Percentiles rank a stretch among this genome's conserved stretches.
These are phyloP conservation scores for Cladorrhinum samala DNA, from an alignment of 495 filamentous ascomycete species.

Conservation along the genomic window DNA sequence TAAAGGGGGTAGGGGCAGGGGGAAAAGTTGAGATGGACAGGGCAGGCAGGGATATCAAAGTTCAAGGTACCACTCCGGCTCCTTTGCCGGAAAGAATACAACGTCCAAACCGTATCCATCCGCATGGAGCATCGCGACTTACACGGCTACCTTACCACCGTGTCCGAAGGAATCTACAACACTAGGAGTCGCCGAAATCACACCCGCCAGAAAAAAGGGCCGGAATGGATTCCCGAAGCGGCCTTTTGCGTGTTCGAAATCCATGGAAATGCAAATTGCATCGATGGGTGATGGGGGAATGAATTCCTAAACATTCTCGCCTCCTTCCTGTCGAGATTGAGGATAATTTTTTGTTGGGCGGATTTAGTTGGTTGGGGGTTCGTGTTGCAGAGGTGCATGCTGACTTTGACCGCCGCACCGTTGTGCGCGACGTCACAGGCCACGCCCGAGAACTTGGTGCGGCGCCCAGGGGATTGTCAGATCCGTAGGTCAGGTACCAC, in stretches of 20 bases:
- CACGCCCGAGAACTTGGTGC: background rate
- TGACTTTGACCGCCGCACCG: constrained; percentile 3
- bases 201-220: constrained; percentile 6
- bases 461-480: background rate
- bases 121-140: constrained; percentile 3
- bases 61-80: background rate
- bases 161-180: background rate
- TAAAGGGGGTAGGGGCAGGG: background rate
- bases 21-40: background rate
- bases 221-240: constrained; percentile 9
- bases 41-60: background rate
- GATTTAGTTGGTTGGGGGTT: background rate
- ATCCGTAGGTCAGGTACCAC: background rate
- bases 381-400: background rate
- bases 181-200: constrained; percentile 18
- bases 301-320: constrained; percentile 1
- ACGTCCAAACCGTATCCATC: background rate
- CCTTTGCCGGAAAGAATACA: background rate
- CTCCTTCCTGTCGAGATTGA: background rate
- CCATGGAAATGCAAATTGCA: constrained; percentile 2
- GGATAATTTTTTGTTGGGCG: constrained; percentile 1
- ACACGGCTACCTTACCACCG: background rate
- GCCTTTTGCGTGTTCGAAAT: background rate
- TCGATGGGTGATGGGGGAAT: too few relatives aligned
- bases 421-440: constrained; percentile 6